Conservation (phyloP, 805 yeast genomes). For the Wickerhamiella spandovensis region DNA sequence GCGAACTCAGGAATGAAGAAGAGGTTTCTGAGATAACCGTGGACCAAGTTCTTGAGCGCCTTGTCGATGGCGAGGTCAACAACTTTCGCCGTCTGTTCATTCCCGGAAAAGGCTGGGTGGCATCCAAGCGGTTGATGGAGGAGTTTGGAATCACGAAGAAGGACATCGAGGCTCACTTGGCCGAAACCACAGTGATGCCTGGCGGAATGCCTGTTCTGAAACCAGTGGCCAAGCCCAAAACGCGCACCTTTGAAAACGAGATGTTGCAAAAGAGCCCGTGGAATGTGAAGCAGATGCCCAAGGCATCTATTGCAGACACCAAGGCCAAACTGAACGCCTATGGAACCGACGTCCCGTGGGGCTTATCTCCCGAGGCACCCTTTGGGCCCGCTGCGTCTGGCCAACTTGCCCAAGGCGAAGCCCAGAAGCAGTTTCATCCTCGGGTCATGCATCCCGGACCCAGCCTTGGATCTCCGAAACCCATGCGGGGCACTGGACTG, state of each 20-base stretch:
- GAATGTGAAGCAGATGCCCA: neutral
- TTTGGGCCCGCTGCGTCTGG: neutral
- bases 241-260: too few relatives aligned
- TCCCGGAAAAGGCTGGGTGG: slow-evolving; percentile 19
- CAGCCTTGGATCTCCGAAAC: too few relatives aligned
- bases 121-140: neutral
- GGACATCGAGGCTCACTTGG: neutral
- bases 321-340: neutral
- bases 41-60: slow-evolving; percentile 2
- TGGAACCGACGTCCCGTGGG: neutral
- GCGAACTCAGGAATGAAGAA: too few relatives aligned
- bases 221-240: neutral
- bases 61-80: slow-evolving; percentile 14
- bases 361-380: neutral
- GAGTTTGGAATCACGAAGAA: neutral
- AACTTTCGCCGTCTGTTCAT: slow-evolving; percentile 18
- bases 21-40: slow-evolving; percentile 1
- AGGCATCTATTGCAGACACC: neutral
- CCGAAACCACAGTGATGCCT: neutral
- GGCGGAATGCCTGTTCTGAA: neutral
- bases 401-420: neutral
- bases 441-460: too few relatives aligned
- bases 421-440: neutral
- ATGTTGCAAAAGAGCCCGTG: neutral
- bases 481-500: too few relatives aligned